Evolutionary conservation across 1,139 yeast genomes (phyloP).

Genomic region (Scheffersomyces stambukii): DNA sequence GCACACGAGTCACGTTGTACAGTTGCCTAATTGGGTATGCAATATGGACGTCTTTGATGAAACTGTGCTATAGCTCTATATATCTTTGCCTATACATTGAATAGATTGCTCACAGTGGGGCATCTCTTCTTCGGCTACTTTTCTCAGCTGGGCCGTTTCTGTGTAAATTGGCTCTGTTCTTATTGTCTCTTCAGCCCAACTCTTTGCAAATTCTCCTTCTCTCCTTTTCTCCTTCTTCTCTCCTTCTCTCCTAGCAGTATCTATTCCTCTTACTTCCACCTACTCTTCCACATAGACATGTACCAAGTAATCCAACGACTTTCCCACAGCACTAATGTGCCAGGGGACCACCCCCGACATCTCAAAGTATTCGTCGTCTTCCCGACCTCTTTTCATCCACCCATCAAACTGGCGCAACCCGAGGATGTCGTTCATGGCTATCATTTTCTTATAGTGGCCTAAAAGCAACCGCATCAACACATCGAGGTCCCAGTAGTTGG

Average conservation of each 20-base stretch:
- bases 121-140: no score
- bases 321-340: conserved; percentile 76
- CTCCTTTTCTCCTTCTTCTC: conserved; percentile 1
- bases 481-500: conserved; percentile 53
- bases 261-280: neutral
- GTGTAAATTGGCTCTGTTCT: no score
- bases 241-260: neutral
- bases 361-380: conserved; percentile 7
- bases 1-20: no score
- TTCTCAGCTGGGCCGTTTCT: no score
- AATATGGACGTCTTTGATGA: no score
- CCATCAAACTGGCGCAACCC: conserved; percentile 29
- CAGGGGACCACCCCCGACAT: conserved; percentile 55
- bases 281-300: conserved; percentile 39
- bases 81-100: no score
- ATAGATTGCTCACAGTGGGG: no score
- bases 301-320: conserved; percentile 48
- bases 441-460: conserved; percentile 64
- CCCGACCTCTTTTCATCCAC: conserved; percentile 6
- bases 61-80: no score
- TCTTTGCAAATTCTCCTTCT: conserved; percentile 2
- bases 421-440: conserved; percentile 44
- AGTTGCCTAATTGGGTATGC: no score
- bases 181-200: no score
- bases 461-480: conserved; percentile 58